These are phyloP conservation scores for Phaffia rhodozyma DNA, from an alignment of 1,284 basidiomycete species.

Conservation along the genomic window DNA sequence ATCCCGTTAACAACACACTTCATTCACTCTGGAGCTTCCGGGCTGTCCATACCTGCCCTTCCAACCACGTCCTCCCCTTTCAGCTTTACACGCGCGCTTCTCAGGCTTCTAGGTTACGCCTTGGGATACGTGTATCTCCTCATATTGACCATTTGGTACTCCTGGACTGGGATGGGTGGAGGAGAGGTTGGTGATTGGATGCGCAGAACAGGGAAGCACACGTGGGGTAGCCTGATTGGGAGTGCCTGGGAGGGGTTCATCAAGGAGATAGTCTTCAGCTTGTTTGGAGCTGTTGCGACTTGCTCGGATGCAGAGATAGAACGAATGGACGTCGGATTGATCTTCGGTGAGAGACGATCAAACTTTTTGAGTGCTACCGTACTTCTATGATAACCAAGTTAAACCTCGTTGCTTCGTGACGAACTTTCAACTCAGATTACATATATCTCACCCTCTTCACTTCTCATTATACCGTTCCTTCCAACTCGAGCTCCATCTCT, in stretches of 20 bases:
- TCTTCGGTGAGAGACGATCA: slow-evolving; percentile 42
- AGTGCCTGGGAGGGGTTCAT: slow-evolving; percentile 45
- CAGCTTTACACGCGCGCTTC: slow-evolving; percentile 30
- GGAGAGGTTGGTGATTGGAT: slow-evolving; percentile 14
- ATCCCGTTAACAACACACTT: slow-evolving; percentile 36
- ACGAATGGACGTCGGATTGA: slow-evolving; percentile 48
- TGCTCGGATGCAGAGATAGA: slow-evolving; percentile 43
- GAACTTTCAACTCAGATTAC: slow-evolving; percentile 41
- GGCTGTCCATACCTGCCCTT: slow-evolving; percentile 40
- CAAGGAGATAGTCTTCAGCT: slow-evolving; percentile 44
- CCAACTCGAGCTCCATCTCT: slow-evolving; percentile 48
- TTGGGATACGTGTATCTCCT: slow-evolving; percentile 48
- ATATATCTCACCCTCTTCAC: slow-evolving; percentile 49
- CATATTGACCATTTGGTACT: slow-evolving; percentile 37
- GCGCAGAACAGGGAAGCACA: background rate
- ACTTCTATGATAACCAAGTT: background rate
- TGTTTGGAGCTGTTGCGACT: slow-evolving; percentile 63
- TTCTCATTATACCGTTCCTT: slow-evolving; percentile 48
- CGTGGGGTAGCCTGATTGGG: slow-evolving; percentile 20
- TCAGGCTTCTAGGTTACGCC: slow-evolving; percentile 37
- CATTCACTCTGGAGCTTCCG: slow-evolving; percentile 55
- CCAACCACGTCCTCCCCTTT: slow-evolving; percentile 22
- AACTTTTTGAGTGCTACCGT: background rate
- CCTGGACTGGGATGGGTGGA: slow-evolving; percentile 38
- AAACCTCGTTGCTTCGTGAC: background rate